Percentiles rank a stretch among this genome's conserved stretches.
Evolutionary conservation across 768 basidiomycete genomes (phyloP).

Genomic region (Xanthoconium stramineum): DNA sequence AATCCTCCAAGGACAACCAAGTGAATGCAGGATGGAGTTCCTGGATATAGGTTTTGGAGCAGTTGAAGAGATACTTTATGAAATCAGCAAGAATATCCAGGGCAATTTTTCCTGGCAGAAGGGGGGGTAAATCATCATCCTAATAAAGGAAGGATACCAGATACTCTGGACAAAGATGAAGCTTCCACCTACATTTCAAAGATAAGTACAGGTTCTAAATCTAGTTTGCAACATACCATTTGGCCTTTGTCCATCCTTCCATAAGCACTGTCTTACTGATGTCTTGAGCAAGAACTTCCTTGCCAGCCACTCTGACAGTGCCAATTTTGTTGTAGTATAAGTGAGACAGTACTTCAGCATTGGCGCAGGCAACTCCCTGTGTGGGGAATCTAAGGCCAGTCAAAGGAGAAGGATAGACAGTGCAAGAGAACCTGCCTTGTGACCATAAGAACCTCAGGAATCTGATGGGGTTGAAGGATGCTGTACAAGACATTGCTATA

Average conservation of each 20-base stretch:
- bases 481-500: constrained; percentile 42
- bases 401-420: too few relatives aligned
- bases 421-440: neutral
- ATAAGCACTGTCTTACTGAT: neutral
- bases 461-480: constrained; percentile 7
- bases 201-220: neutral
- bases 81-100: neutral
- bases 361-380: neutral
- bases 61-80: neutral
- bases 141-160: too few relatives aligned
- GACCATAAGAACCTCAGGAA: constrained; percentile 8
- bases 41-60: neutral
- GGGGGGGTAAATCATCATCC: neutral
- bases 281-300: neutral
- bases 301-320: neutral
- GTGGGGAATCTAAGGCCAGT: neutral
- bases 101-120: neutral
- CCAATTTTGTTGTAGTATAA: neutral
- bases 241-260: neutral
- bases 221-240: neutral
- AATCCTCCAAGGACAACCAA: neutral
- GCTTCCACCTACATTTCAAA: neutral
- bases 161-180: neutral
- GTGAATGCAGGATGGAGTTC: neutral
- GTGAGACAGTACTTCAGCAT: neutral